Conservation (phyloP, 2,329 filamentous ascomycete species). For the Beauveria pseudobassiana region DNA sequence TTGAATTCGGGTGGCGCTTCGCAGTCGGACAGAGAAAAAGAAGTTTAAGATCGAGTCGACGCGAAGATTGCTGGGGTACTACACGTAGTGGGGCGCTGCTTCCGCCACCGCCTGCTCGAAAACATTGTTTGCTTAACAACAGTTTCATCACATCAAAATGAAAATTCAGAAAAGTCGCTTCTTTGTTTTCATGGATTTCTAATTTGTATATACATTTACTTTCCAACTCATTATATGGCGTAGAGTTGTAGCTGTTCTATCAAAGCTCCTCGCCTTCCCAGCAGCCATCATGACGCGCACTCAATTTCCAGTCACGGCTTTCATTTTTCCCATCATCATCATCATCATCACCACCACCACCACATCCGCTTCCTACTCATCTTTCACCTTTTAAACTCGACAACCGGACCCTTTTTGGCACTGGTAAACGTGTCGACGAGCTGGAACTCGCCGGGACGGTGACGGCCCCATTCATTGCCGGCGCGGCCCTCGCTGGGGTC, state of each 20-base stretch:
- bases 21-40: neutral
- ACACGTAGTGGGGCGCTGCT: neutral
- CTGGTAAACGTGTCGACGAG: slow-evolving; percentile 67
- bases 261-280: neutral
- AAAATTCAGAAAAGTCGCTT: neutral
- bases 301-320: neutral
- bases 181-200: neutral
- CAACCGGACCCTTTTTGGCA: slow-evolving; percentile 61
- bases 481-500: slow-evolving; percentile 46
- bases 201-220: neutral
- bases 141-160: neutral
- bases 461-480: slow-evolving; percentile 45
- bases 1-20: slow-evolving; percentile 10
- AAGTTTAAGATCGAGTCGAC: neutral
- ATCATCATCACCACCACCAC: neutral
- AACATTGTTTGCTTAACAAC: no score
- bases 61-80: neutral
- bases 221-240: neutral
- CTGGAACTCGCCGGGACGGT: slow-evolving; percentile 56
- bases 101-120: neutral
- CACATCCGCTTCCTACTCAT: slow-evolving; percentile 2
- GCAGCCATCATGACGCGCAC: neutral
- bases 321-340: neutral
- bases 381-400: slow-evolving; percentile 46
- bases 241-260: neutral